Conservation (phyloP, 2,329 filamentous ascomycete species). For the Zasmidium angulare region DNA sequence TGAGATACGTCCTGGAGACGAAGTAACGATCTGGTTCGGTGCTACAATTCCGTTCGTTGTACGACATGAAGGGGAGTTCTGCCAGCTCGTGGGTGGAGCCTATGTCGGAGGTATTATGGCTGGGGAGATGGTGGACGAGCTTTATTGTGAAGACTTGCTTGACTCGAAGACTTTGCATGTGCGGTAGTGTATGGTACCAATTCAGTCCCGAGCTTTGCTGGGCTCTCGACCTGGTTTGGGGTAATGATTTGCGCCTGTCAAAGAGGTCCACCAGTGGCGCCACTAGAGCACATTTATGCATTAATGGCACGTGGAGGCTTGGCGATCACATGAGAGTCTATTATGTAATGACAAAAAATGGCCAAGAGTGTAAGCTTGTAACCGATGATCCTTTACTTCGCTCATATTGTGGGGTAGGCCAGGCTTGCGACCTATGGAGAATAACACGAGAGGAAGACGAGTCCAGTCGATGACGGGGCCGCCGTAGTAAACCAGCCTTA, state of each 20-base stretch:
- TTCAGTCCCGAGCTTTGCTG: too few relatives aligned
- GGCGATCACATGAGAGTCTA: too few relatives aligned
- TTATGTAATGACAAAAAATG: too few relatives aligned
- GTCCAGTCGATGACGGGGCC: background rate
- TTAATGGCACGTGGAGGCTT: too few relatives aligned
- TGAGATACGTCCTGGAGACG: background rate
- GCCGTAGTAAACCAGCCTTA: background rate
- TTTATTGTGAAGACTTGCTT: background rate
- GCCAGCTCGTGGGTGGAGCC: background rate
- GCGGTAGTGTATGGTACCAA: background rate
- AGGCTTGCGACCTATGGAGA: too few relatives aligned
- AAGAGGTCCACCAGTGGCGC: too few relatives aligned
- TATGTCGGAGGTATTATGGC: background rate
- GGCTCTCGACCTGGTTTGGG: too few relatives aligned
- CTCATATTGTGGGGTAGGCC: too few relatives aligned
- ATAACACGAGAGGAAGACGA: background rate
- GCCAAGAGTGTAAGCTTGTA: too few relatives aligned
- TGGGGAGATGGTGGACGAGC: background rate
- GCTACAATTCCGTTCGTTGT: background rate
- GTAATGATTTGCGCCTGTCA: too few relatives aligned
- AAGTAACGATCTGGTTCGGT: background rate
- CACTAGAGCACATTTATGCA: too few relatives aligned
- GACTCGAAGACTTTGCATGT: background rate
- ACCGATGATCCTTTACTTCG: too few relatives aligned
- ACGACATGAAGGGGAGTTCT: background rate